These are phyloP conservation scores for Arthrobotrys pseudoclavata DNA, from an alignment of 2,329 filamentous ascomycete species.

Conservation along the genomic window DNA sequence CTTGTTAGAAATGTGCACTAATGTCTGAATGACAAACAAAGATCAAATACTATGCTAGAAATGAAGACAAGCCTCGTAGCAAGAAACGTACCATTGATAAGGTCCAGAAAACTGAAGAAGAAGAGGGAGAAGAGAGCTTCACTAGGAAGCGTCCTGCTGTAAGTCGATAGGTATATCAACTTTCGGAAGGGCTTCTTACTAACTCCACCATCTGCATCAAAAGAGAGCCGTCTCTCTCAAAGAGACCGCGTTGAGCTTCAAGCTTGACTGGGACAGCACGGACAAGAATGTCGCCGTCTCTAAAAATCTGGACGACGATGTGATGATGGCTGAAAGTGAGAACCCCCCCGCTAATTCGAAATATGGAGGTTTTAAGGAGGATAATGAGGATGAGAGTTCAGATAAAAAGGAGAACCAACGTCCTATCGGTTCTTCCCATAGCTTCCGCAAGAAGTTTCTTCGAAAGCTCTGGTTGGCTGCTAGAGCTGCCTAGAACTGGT, in stretches of 20 bases:
- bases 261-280: constrained; percentile 39
- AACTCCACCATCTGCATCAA: not conserved
- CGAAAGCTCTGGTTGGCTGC: not conserved
- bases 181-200: too few species aligned
- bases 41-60: constrained; percentile 11
- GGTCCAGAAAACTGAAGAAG: not conserved
- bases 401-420: constrained; percentile 48
- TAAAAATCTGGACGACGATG: not conserved
- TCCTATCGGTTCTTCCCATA: constrained; percentile 6
- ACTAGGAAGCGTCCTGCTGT: constrained; percentile 6
- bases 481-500: not conserved
- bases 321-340: not conserved
- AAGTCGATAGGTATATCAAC: not conserved
- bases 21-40: not conserved
- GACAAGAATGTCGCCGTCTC: constrained; percentile 26
- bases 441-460: not conserved
- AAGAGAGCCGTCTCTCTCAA: constrained; percentile 10
- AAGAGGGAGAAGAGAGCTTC: not conserved
- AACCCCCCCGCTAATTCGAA: not conserved
- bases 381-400: not conserved
- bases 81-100: not conserved
- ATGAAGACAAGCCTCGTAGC: not conserved
- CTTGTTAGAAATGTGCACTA: too few species aligned
- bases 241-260: constrained; percentile 15
- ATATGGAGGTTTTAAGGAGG: not conserved